Percentiles rank a stretch among this genome's conserved stretches.
phyloP scores from a whole-genome alignment of 1,284 basidiomycete genomes.

The Moniliophthora roreri region DNA sequence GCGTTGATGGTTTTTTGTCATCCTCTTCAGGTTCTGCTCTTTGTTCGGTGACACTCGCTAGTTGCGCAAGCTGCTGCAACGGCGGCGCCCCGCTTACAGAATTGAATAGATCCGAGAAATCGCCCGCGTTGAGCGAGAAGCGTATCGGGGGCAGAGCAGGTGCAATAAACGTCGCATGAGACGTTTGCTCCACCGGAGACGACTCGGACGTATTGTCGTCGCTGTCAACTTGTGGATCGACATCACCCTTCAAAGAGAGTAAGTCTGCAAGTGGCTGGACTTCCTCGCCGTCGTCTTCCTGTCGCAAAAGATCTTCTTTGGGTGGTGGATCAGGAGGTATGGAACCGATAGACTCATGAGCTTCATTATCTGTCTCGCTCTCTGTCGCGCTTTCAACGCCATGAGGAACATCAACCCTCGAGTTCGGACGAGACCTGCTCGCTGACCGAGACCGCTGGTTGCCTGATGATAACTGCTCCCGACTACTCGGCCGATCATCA shows the following conservation, averaged over 20 bases:
- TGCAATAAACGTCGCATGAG: slow-evolving; percentile 72
- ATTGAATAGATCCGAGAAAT: slow-evolving; percentile 73
- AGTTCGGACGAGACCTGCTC: slow-evolving; percentile 45
- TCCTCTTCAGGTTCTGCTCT: slow-evolving; percentile 43
- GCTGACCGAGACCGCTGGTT: slow-evolving; percentile 14
- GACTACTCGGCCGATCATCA: slow-evolving; percentile 18
- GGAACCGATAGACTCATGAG: slow-evolving; percentile 13
- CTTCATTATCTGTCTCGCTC: slow-evolving; percentile 37
- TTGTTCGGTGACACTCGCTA: slow-evolving; percentile 43
- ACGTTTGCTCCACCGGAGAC: slow-evolving; percentile 62
- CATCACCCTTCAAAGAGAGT: slow-evolving; percentile 14
- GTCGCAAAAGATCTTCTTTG: slow-evolving; percentile 35
- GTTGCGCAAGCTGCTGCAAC: slow-evolving; percentile 35
- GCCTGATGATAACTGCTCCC: not conserved
- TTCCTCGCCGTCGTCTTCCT: slow-evolving; percentile 1
- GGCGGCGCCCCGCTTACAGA: slow-evolving; percentile 43
- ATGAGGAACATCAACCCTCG: slow-evolving; percentile 66
- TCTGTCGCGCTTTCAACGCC: slow-evolving; percentile 74
- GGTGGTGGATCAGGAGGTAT: slow-evolving; percentile 51
- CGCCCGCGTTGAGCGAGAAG: slow-evolving; percentile 77
- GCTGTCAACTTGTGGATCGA: slow-evolving; percentile 31
- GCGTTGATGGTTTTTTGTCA: slow-evolving; percentile 29
- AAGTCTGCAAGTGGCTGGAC: slow-evolving; percentile 2
- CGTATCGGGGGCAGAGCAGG: slow-evolving; percentile 81
- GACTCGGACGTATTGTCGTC: slow-evolving; percentile 48